These are phyloP conservation scores for Schwanniomyces pseudopolymorphus DNA, from an alignment of 805 yeast genomes.

Conservation along the genomic window DNA sequence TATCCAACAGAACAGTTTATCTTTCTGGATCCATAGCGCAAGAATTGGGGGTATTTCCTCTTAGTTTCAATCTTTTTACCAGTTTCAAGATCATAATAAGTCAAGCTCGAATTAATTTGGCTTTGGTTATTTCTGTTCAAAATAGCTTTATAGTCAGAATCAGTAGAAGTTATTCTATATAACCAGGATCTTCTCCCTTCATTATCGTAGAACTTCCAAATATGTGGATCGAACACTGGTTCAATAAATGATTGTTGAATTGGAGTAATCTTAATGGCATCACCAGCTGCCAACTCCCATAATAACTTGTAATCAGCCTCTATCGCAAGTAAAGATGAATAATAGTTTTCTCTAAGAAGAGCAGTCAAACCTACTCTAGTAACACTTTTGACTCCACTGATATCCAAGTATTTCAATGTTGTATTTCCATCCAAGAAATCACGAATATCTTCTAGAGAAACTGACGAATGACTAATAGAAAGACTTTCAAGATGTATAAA, in stretches of 20 bases:
- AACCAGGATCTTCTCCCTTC: constrained; percentile 85
- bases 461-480: constrained; percentile 38
- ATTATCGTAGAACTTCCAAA: constrained; percentile 55
- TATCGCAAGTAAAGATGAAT: constrained; percentile 48
- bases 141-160: constrained; percentile 32
- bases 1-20: constrained; percentile 56
- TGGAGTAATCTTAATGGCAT: constrained; percentile 27
- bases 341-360: constrained; percentile 27
- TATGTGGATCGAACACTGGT: constrained; percentile 25
- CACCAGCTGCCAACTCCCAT: constrained; percentile 46
- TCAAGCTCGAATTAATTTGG: constrained; percentile 32
- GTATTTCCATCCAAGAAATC: constrained; percentile 29
- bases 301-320: constrained; percentile 65
- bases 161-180: constrained; percentile 42
- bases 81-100: constrained; percentile 60
- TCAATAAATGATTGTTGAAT: constrained; percentile 28
- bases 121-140: constrained; percentile 14
- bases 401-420: constrained; percentile 57
- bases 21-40: constrained; percentile 53
- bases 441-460: constrained; percentile 38
- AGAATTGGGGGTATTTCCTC: constrained; percentile 46
- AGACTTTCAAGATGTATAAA: constrained; percentile 45
- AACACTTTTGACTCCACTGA: constrained; percentile 61
- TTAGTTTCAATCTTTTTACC: constrained; percentile 58
- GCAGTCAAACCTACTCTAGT: constrained; percentile 52